Evolutionary conservation across 164 flowering plant genomes (phyloP).

Genomic region (Vitis riparia): DNA sequence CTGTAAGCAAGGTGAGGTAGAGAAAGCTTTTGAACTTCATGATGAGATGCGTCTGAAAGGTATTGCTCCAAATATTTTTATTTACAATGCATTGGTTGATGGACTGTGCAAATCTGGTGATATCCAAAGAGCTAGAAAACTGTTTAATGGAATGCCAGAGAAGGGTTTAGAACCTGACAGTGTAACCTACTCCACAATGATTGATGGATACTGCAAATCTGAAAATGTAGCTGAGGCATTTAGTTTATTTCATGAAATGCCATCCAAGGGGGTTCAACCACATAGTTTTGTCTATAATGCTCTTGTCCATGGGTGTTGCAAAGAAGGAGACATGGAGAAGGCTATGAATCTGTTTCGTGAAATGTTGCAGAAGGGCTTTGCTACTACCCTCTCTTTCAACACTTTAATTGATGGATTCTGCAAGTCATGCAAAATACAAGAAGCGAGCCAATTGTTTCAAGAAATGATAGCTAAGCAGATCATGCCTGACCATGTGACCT

Average conservation of each 20-base stretch:
- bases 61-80: conserved; percentile 55
- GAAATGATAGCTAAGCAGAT: conserved; percentile 46
- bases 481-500: conserved; percentile 57
- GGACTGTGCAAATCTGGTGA: conserved; percentile 66
- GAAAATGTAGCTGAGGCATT: conserved; percentile 59
- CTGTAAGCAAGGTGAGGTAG: conserved; percentile 51
- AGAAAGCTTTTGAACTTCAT: conserved; percentile 48
- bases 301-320: conserved; percentile 66
- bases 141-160: conserved; percentile 45
- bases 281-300: conserved; percentile 58
- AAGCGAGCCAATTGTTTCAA: conserved; percentile 42
- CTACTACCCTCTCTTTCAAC: conserved; percentile 50
- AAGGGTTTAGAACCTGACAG: conserved; percentile 52
- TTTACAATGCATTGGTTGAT: conserved; percentile 58
- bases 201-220: conserved; percentile 73
- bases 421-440: conserved; percentile 43
- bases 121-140: conserved; percentile 47
- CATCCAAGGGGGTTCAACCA: conserved; percentile 36
- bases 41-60: conserved; percentile 60
- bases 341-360: conserved; percentile 51
- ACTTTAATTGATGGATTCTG: conserved; percentile 61
- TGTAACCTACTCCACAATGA: conserved; percentile 60
- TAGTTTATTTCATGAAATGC: conserved; percentile 54
- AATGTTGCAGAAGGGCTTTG: conserved; percentile 52
- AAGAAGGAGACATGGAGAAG: conserved; percentile 54